phyloP scores from a whole-genome alignment of 768 basidiomycete species.

The Paxillus involutus region DNA sequence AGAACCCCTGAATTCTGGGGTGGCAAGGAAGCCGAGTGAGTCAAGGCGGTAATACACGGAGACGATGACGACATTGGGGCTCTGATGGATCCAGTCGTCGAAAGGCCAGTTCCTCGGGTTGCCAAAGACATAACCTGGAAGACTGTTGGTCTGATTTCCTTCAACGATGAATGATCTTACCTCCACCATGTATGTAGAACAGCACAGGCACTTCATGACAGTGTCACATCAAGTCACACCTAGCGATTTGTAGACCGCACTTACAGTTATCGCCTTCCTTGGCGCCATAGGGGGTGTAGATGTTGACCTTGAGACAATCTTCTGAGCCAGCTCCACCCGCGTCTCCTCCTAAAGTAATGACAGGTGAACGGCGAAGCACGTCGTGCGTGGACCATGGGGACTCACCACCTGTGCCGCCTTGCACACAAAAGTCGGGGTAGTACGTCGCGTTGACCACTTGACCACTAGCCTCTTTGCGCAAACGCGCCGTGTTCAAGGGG shows the following conservation, averaged over 20 bases:
- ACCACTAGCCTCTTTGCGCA: conserved; percentile 36
- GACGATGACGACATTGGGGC: conserved; percentile 60
- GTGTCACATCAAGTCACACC: background rate
- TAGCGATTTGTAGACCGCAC: conserved; percentile 12
- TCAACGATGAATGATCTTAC: conserved; percentile 7
- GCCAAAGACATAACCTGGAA: conserved; percentile 52
- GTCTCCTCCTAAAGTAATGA: conserved; percentile 40
- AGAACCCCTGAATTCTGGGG: conserved; percentile 44
- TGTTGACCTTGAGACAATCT: conserved; percentile 67
- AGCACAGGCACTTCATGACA: conserved; percentile 35
- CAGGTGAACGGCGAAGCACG: background rate
- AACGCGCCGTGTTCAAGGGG: conserved; percentile 48
- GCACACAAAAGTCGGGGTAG: conserved; percentile 60
- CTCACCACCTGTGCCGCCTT: conserved; percentile 52
- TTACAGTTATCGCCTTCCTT: conserved; percentile 47
- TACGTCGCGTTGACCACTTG: conserved; percentile 48
- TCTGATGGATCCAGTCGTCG: conserved; percentile 63
- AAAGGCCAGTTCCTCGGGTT: conserved; percentile 70
- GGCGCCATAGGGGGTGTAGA: conserved; percentile 54
- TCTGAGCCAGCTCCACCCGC: conserved; percentile 65
- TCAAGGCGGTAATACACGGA: conserved; percentile 67
- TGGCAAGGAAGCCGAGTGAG: conserved; percentile 61
- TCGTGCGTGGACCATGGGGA: background rate
- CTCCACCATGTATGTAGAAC: conserved; percentile 42
- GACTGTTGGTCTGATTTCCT: background rate